These are phyloP conservation scores for Magnaporthales sp. DNA, from an alignment of 2,329 filamentous ascomycete species.

Conservation along the genomic window DNA sequence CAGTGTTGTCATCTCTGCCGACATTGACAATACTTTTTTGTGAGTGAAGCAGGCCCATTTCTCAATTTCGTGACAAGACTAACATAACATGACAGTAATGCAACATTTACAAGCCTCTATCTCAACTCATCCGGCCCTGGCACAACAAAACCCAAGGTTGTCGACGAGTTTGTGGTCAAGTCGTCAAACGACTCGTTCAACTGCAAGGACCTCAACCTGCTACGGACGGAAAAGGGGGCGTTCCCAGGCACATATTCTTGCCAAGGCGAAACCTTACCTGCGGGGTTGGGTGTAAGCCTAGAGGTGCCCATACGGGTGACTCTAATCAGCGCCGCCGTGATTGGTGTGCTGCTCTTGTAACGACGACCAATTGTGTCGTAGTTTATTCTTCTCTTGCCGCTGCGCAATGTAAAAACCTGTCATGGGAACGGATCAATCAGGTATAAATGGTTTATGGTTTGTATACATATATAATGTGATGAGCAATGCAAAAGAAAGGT, in stretches of 20 bases:
- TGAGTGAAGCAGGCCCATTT: not conserved
- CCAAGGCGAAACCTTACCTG: slow-evolving; percentile 1
- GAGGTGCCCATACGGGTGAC: not conserved
- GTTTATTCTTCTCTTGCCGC: not conserved
- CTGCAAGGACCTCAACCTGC: slow-evolving; percentile 3
- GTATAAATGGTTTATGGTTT: not conserved
- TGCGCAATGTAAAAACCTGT: not conserved
- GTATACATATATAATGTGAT: not conserved
- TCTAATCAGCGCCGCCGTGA: not conserved
- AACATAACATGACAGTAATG: not conserved
- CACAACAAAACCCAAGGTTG: slow-evolving; percentile 4
- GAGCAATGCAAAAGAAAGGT: not conserved
- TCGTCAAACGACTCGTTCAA: slow-evolving; percentile 5
- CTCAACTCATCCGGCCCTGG: not conserved
- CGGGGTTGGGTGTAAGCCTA: not conserved
- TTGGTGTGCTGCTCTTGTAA: not conserved
- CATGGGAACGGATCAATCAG: not conserved
- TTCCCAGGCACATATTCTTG: slow-evolving; percentile 6
- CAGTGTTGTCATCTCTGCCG: slow-evolving; percentile 4
- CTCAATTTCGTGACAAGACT: not conserved
- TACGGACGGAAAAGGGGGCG: slow-evolving; percentile 3
- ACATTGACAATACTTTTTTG: slow-evolving; percentile 7
- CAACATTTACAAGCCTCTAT: not conserved
- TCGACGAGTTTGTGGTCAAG: slow-evolving; percentile 3
- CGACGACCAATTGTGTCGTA: not conserved